Conservation (phyloP, 1,284 basidiomycete species). For the Athelia psychrophila region DNA sequence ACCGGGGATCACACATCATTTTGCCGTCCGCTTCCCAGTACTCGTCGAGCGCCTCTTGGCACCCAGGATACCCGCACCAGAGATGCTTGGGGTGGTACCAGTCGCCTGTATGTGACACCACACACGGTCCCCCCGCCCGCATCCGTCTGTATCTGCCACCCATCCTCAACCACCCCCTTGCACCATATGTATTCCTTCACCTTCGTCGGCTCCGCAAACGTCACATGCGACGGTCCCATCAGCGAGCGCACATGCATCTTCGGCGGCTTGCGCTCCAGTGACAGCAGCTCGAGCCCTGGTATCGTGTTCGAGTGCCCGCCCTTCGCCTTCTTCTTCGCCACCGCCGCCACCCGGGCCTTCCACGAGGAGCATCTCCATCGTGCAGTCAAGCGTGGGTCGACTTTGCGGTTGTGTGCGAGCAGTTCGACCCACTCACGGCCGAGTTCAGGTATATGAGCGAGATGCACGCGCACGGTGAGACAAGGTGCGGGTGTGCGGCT, state of each 20-base stretch:
- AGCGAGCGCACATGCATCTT: constrained; percentile 55
- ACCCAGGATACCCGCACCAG: constrained; percentile 64
- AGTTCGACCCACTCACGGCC: constrained; percentile 13
- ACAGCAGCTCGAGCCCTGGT: constrained; percentile 26
- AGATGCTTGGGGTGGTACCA: constrained; percentile 87
- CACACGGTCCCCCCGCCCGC: constrained; percentile 78
- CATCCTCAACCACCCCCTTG: constrained; percentile 66
- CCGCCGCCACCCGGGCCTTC: constrained; percentile 35
- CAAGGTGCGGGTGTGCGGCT: too few relatives aligned
- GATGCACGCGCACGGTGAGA: too few relatives aligned
- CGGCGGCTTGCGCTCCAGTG: constrained; percentile 40
- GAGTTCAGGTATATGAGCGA: constrained; percentile 4
- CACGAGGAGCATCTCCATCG: constrained; percentile 50
- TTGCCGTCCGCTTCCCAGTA: constrained; percentile 85
- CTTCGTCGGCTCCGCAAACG: constrained; percentile 21
- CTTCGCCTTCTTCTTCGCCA: constrained; percentile 17
- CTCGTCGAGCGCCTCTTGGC: constrained; percentile 62
- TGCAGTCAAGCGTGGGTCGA: constrained; percentile 36
- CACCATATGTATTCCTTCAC: constrained; percentile 61
- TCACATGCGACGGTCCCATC: constrained; percentile 44
- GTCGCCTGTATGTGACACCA: constrained; percentile 73
- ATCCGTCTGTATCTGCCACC: constrained; percentile 78
- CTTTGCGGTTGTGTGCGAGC: constrained; percentile 18
- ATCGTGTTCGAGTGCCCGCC: constrained; percentile 10
- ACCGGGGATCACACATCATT: constrained; percentile 81